phyloP scores from a whole-genome alignment of 495 filamentous ascomycete species.

The Talaromyces thailandensis region DNA sequence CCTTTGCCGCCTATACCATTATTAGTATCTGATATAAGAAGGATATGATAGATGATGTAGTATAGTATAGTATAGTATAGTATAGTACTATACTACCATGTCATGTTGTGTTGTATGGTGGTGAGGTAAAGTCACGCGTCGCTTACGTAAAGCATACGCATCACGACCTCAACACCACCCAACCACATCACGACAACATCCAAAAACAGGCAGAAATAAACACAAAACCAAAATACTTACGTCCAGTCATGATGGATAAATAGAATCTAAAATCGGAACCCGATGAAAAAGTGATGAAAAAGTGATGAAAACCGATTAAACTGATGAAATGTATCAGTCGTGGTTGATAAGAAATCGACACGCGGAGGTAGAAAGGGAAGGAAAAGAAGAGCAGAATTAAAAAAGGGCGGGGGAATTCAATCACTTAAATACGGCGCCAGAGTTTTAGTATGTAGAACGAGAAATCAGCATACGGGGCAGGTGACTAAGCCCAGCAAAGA shows the following conservation, averaged over 20 bases:
- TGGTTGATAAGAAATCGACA: slow-evolving; percentile 13
- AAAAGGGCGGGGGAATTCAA: slow-evolving; percentile 9
- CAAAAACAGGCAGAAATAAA: slow-evolving; percentile 8
- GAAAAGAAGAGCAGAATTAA: slow-evolving; percentile 17
- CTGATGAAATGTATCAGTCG: slow-evolving; percentile 12
- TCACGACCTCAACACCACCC: slow-evolving; percentile 17
- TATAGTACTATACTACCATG: neutral
- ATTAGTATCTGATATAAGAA: slow-evolving; percentile 7
- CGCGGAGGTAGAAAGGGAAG: slow-evolving; percentile 14
- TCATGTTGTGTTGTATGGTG: neutral
- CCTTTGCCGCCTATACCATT: slow-evolving; percentile 70
- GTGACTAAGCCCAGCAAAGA: slow-evolving; percentile 19
- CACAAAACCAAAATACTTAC: slow-evolving; percentile 50
- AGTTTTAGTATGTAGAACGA: slow-evolving; percentile 11
- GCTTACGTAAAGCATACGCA: slow-evolving; percentile 10
- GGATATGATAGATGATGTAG: neutral
- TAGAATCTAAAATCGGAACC: slow-evolving; percentile 10
- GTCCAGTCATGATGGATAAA: slow-evolving; percentile 79
- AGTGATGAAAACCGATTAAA: slow-evolving; percentile 21
- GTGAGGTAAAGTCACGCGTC: slow-evolving; percentile 9
- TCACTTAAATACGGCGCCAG: slow-evolving; percentile 25
- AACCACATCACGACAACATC: slow-evolving; percentile 12
- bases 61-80: neutral
- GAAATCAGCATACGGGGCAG: slow-evolving; percentile 11
- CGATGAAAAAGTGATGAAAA: slow-evolving; percentile 17